phyloP scores from a whole-genome alignment of 176 grass and related monocot species.

The Tillandsia fasciculata region DNA sequence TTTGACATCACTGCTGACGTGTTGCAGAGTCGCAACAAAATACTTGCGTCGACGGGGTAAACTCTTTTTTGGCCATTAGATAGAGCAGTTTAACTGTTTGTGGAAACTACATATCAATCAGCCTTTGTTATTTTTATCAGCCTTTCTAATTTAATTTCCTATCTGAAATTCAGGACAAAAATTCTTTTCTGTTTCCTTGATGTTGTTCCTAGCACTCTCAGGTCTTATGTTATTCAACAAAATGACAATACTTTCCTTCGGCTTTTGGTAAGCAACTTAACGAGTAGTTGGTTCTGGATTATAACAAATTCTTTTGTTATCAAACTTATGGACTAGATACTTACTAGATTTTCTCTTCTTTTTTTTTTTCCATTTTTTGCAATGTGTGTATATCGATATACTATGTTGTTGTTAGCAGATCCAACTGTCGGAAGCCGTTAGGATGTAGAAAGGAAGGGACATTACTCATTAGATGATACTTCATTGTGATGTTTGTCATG shows the following conservation, averaged over 20 bases:
- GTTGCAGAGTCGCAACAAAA: conserved; percentile 65
- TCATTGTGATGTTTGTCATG: too few species aligned
- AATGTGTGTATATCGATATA: too few species aligned
- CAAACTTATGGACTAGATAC: not conserved
- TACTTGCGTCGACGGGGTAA: conserved; percentile 75
- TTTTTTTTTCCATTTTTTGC: not conserved
- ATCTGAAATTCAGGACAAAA: conserved; percentile 49
- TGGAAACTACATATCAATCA: not conserved
- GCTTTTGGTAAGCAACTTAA: conserved; percentile 49
- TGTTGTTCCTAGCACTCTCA: conserved; percentile 46
- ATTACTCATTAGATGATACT: too few species aligned
- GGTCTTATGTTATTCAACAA: conserved; percentile 51
- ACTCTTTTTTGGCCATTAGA: not conserved
- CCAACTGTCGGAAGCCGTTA: too few species aligned
- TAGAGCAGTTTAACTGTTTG: not conserved
- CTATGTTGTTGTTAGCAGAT: too few species aligned
- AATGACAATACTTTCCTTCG: conserved; percentile 70
- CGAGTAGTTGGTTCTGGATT: conserved; percentile 2
- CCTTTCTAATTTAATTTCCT: conserved; percentile 5
- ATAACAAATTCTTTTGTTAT: not conserved
- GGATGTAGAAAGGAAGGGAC: too few species aligned
- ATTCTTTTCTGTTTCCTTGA: conserved; percentile 72
- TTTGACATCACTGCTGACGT: conserved; percentile 72
- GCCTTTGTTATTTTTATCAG: not conserved
- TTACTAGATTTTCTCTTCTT: not conserved